Conservation (phyloP, 805 yeast genomes). For the Naumovozyma baii region DNA sequence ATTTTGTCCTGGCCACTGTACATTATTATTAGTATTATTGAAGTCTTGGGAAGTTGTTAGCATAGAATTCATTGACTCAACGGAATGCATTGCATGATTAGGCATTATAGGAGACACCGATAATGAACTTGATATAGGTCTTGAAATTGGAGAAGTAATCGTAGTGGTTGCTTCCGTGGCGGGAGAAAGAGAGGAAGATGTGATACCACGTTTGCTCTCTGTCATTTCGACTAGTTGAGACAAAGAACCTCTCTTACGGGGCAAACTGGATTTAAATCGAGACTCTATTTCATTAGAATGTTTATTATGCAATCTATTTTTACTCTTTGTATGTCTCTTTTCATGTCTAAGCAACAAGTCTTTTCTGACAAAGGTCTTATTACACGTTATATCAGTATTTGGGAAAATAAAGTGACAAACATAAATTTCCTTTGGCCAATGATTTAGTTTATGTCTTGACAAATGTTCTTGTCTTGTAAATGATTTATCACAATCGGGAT, state of each 20-base stretch:
- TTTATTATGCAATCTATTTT: conserved; percentile 4
- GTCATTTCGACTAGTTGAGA: too few species aligned
- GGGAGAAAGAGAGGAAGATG: background rate
- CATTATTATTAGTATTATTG: too few species aligned
- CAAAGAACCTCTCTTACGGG: too few species aligned
- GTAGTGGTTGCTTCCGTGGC: background rate
- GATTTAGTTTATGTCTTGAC: conserved; percentile 53
- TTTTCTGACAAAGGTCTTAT: conserved; percentile 51
- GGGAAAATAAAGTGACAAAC: conserved; percentile 33
- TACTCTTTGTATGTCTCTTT: conserved; percentile 31
- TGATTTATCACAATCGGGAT: conserved; percentile 42
- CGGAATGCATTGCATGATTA: background rate
- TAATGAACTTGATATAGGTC: background rate
- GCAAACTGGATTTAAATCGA: background rate
- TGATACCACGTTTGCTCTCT: too few species aligned
- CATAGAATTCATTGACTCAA: background rate
- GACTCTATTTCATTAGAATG: background rate
- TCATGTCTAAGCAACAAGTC: conserved; percentile 43
- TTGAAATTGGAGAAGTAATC: background rate
- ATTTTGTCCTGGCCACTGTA: too few species aligned
- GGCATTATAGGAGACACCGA: background rate
- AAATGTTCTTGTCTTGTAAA: conserved; percentile 55
- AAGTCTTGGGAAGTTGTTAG: background rate
- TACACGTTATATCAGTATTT: conserved; percentile 34
- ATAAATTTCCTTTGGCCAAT: conserved; percentile 42